These are phyloP conservation scores for Dryadomyces sulphureus DNA, from an alignment of 2,329 filamentous ascomycete genomes.

Conservation along the genomic window DNA sequence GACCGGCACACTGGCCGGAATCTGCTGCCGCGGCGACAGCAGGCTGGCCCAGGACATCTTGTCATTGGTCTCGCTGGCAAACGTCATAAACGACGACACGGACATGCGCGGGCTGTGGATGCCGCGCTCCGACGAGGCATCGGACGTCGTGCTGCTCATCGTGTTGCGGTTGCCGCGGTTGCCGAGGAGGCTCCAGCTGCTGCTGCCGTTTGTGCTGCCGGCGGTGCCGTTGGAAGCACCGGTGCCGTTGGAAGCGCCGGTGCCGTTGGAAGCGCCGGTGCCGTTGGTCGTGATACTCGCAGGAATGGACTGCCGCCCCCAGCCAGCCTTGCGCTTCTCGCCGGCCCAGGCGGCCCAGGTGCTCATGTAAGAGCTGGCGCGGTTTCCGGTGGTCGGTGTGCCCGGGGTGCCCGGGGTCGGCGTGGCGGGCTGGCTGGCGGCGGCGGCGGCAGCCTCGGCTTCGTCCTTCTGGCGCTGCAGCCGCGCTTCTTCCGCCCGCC, in stretches of 20 bases:
- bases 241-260: no score
- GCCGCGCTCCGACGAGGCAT: slow-evolving; percentile 8
- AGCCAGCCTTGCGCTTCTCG: slow-evolving; percentile 53
- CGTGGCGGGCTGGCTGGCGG: not conserved
- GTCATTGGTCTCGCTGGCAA: slow-evolving; percentile 5
- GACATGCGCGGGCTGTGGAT: slow-evolving; percentile 8
- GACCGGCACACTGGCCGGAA: not conserved
- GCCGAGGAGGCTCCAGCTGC: slow-evolving; percentile 1
- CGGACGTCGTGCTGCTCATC: slow-evolving; percentile 12
- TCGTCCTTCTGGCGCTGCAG: not conserved
- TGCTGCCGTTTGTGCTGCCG: not conserved
- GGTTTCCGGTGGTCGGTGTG: slow-evolving; percentile 35
- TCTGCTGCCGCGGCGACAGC: not conserved
- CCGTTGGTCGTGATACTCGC: no score
- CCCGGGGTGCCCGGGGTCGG: no score
- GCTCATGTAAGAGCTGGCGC: slow-evolving; percentile 49
- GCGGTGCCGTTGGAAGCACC: no score
- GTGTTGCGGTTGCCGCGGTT: slow-evolving; percentile 11
- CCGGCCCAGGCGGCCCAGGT: slow-evolving; percentile 58
- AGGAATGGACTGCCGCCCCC: no score
- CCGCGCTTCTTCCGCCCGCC: slow-evolving; percentile 38
- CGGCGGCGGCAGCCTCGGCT: not conserved
- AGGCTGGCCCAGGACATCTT: not conserved
- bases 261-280: no score
- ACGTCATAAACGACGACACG: slow-evolving; percentile 9